These are phyloP conservation scores for Knoxia roxburghii DNA, from an alignment of 257 asterid genomes.

Conservation along the genomic window DNA sequence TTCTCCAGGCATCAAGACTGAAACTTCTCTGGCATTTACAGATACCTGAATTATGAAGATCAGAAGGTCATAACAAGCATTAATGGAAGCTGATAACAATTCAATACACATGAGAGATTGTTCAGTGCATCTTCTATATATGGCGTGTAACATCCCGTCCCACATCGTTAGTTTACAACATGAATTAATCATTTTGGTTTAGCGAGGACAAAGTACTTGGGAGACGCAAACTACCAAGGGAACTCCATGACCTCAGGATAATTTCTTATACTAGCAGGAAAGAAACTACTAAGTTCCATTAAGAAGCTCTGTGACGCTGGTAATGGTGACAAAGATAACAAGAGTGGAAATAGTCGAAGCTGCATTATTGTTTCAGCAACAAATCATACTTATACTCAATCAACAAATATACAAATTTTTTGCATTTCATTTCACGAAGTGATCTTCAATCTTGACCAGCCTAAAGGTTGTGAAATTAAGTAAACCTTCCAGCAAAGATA, in stretches of 20 bases:
- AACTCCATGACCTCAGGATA: too few relatives aligned
- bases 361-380: neutral
- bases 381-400: neutral
- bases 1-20: conserved; percentile 90
- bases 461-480: neutral
- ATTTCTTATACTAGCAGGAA: too few relatives aligned
- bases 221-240: too few relatives aligned
- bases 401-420: neutral
- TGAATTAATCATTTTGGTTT: too few relatives aligned
- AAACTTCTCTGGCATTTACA: conserved; percentile 56
- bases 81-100: neutral
- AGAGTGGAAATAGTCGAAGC: neutral
- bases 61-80: neutral
- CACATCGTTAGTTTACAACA: too few relatives aligned
- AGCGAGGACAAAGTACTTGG: too few relatives aligned
- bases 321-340: neutral
- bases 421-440: neutral
- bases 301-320: neutral
- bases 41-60: conserved; percentile 34
- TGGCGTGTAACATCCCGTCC: too few relatives aligned
- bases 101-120: neutral
- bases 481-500: neutral
- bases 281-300: too few relatives aligned
- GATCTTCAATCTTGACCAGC: neutral
- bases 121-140: too few relatives aligned